phyloP scores from a whole-genome alignment of 352 stramenopile genomes.

The Globisporangium middletonii region DNA sequence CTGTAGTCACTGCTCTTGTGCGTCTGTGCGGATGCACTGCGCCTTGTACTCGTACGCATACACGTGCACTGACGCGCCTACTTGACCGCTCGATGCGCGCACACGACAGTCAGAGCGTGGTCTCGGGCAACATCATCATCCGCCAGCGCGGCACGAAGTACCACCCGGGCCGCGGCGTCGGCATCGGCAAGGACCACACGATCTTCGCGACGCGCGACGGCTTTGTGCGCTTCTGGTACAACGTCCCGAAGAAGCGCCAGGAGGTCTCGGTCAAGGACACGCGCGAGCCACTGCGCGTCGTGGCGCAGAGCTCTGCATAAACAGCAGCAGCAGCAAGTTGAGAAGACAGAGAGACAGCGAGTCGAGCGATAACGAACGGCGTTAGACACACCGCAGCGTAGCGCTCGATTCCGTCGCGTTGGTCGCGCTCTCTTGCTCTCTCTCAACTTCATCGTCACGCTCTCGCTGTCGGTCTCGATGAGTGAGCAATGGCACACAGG shows the following conservation, averaged over 20 bases:
- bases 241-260: constrained; percentile 76
- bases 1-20: background rate
- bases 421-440: too few relatives aligned
- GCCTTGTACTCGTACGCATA: background rate
- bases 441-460: too few relatives aligned
- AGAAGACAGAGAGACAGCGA: background rate
- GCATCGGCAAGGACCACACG: constrained; percentile 92
- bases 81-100: background rate
- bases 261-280: constrained; percentile 83
- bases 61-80: background rate
- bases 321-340: background rate
- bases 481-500: too few relatives aligned
- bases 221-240: constrained; percentile 91
- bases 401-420: too few relatives aligned
- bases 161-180: constrained; percentile 91
- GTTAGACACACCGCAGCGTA: background rate
- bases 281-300: constrained; percentile 42
- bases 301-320: constrained; percentile 12
- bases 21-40: background rate
- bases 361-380: background rate
- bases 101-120: constrained; percentile 63
- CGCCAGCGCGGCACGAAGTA: constrained; percentile 96
- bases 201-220: constrained; percentile 87
- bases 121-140: constrained; percentile 97
- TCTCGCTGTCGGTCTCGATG: too few relatives aligned